Conservation (phyloP, 78 protist genomes). For the Guillardia theta region DNA sequence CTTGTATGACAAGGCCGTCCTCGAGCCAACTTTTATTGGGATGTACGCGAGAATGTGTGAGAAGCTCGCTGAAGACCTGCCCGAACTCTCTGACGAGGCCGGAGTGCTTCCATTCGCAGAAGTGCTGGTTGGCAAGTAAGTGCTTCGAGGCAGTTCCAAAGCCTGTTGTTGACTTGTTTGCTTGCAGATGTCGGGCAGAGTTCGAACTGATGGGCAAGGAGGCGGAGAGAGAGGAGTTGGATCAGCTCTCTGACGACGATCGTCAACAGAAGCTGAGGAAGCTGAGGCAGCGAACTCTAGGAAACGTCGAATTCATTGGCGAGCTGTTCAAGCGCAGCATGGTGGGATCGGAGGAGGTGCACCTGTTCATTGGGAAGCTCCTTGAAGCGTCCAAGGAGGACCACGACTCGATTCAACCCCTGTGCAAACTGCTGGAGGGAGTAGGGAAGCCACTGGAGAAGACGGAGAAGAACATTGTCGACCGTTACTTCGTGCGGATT, state of each 20-base stretch:
- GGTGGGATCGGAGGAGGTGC: conserved; percentile 3
- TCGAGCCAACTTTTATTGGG: conserved; percentile 43
- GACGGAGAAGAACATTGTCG: neutral
- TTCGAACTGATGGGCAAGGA: neutral
- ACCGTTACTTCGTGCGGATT: neutral
- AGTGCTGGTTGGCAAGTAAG: neutral
- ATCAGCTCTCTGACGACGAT: neutral
- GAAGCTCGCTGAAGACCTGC: neutral
- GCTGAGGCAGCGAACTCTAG: conserved; percentile 9
- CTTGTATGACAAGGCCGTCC: conserved; percentile 53
- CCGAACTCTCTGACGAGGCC: neutral
- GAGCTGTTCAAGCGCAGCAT: neutral
- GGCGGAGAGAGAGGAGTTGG: neutral
- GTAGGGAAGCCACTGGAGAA: neutral
- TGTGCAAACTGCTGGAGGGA: neutral
- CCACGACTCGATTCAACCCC: neutral
- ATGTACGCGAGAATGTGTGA: conserved; percentile 54
- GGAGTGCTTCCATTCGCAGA: neutral
- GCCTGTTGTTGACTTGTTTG: neutral
- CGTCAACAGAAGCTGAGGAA: neutral
- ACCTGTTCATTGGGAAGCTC: neutral
- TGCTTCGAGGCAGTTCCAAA: neutral
- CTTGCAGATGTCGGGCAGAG: neutral
- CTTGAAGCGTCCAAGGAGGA: neutral
- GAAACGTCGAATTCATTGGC: neutral